These are phyloP conservation scores for Saprolegnia parasitica DNA, from an alignment of 352 stramenopile genomes.

Conservation along the genomic window DNA sequence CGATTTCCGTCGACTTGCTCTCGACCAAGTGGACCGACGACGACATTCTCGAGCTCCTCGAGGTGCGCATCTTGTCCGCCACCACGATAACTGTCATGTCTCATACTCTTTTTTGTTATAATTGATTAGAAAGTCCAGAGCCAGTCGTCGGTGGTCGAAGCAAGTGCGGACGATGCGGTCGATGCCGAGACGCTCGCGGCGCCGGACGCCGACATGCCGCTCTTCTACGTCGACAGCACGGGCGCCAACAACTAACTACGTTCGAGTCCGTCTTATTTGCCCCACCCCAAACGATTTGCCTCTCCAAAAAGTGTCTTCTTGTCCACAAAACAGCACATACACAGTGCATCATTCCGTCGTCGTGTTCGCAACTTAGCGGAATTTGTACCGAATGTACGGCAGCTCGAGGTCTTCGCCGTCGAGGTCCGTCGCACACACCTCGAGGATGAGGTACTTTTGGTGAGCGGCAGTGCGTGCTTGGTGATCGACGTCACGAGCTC, in stretches of 20 bases:
- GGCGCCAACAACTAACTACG: slow-evolving; percentile 5
- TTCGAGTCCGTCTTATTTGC: background rate
- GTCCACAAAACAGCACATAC: background rate
- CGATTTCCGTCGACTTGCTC: background rate
- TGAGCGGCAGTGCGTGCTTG: slow-evolving; percentile 92
- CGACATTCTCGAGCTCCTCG: background rate
- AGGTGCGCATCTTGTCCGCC: background rate
- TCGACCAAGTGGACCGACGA: slow-evolving; percentile 8
- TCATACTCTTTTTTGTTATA: background rate
- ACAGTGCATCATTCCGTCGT: background rate
- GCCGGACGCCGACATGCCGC: slow-evolving; percentile 3
- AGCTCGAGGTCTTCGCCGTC: slow-evolving; percentile 95
- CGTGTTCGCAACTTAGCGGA: slow-evolving; percentile 6
- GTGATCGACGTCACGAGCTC: slow-evolving; percentile 94
- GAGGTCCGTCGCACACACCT: slow-evolving; percentile 94
- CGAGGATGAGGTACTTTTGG: slow-evolving; percentile 95
- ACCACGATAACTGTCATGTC: background rate
- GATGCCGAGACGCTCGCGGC: background rate
- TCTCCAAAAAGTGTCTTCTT: no score
- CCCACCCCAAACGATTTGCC: background rate
- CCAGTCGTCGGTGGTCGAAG: slow-evolving; percentile 1
- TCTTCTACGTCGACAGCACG: slow-evolving; percentile 27
- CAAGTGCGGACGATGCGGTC: background rate
- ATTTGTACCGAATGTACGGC: slow-evolving; percentile 91
- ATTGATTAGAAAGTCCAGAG: slow-evolving; percentile 10